Evolutionary conservation across 2,329 filamentous ascomycete species (phyloP).

Genomic region (Beauveria bassiana): DNA sequence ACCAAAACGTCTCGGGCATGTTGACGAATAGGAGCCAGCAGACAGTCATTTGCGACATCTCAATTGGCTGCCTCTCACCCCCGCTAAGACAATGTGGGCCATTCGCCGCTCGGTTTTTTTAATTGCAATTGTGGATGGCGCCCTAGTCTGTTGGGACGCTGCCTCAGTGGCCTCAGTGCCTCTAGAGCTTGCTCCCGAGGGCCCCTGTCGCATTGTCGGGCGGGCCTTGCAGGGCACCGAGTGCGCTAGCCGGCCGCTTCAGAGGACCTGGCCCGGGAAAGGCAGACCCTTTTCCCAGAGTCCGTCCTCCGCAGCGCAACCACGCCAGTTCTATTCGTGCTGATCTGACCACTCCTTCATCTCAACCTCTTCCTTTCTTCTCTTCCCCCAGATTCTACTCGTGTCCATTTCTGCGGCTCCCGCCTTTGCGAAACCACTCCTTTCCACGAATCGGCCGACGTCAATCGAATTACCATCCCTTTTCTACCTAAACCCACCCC

Average conservation of each 20-base stretch:
- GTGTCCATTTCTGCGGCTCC: background rate
- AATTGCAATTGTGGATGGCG: slow-evolving; percentile 5
- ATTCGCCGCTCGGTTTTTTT: background rate
- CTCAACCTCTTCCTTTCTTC: background rate
- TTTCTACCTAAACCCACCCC: background rate
- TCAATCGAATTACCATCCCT: background rate
- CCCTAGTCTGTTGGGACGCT: background rate
- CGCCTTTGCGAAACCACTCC: background rate
- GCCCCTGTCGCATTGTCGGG: background rate
- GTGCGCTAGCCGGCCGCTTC: background rate
- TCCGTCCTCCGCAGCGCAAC: background rate
- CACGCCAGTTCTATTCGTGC: background rate
- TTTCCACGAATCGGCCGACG: background rate
- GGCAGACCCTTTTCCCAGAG: slow-evolving; percentile 8
- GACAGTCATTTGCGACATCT: background rate
- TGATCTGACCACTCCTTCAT: slow-evolving; percentile 6
- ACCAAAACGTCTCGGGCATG: background rate
- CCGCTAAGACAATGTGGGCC: slow-evolving; percentile 1
- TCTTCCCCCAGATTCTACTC: background rate
- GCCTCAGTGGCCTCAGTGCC: background rate
- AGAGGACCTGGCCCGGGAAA: slow-evolving; percentile 8
- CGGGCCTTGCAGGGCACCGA: background rate
- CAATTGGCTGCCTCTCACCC: background rate
- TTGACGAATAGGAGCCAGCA: slow-evolving; percentile 4
- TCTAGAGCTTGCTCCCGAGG: background rate